Percentiles rank a stretch among this genome's conserved stretches.
Evolutionary conservation across 768 basidiomycete species (phyloP).

Genomic region (Hirschioporus abietinus): DNA sequence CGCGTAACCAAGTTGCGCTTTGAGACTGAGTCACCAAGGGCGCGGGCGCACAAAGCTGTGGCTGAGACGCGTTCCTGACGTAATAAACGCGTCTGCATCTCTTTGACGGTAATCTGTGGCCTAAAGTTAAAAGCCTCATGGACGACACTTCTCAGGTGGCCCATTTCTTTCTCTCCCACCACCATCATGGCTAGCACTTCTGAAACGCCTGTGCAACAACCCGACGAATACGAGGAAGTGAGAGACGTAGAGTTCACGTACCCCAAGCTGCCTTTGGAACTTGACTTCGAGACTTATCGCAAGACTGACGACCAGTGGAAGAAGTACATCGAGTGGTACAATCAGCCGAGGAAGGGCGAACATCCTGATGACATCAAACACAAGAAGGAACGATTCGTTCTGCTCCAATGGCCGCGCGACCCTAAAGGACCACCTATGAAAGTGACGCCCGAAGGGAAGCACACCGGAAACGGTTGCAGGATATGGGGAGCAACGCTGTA

Average conservation of each 20-base stretch:
- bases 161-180: background rate
- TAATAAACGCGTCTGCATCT: background rate
- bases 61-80: background rate
- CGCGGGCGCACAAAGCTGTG: background rate
- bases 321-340: background rate
- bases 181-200: background rate
- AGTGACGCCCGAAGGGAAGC: constrained; percentile 24
- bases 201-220: background rate
- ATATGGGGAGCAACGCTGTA: constrained; percentile 40
- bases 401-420: constrained; percentile 29
- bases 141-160: background rate
- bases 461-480: constrained; percentile 23
- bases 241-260: background rate
- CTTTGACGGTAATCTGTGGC: too few species aligned
- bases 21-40: too few species aligned
- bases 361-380: background rate
- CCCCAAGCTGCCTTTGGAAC: background rate
- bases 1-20: too few species aligned
- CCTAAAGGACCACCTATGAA: constrained; percentile 19
- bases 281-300: background rate
- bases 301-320: background rate
- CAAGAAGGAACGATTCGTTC: constrained; percentile 21
- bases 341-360: background rate
- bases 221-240: background rate
- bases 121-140: background rate